phyloP scores from a whole-genome alignment of 192 early-diverging fungal species.

The Podila epicladia region DNA sequence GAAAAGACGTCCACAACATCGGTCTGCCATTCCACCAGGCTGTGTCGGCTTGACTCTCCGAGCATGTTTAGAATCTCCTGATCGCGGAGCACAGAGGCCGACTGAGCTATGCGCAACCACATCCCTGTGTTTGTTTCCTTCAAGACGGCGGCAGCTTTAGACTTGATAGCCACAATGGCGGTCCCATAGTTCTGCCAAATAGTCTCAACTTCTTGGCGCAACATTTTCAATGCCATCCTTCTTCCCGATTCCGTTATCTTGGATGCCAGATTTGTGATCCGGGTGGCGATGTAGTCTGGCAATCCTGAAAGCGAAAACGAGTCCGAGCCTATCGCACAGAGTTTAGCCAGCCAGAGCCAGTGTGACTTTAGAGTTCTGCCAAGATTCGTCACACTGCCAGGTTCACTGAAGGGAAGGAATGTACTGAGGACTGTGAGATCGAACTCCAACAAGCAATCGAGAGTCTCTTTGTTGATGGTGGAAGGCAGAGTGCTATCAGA shows the following conservation, averaged over 20 bases:
- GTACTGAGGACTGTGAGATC: slow-evolving; percentile 22
- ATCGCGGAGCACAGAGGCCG: background rate
- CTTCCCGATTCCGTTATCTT: background rate
- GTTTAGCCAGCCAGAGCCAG: slow-evolving; percentile 20
- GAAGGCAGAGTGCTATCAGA: background rate
- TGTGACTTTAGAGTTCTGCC: slow-evolving; percentile 4
- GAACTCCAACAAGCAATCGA: slow-evolving; percentile 11
- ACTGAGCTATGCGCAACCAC: slow-evolving; percentile 23
- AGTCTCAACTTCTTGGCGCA: slow-evolving; percentile 6
- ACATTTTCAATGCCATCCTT: background rate
- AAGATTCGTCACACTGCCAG: background rate
- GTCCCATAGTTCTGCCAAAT: slow-evolving; percentile 34
- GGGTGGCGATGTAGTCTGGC: background rate
- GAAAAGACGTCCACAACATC: slow-evolving; percentile 7
- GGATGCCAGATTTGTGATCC: background rate
- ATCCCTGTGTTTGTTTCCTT: slow-evolving; percentile 7
- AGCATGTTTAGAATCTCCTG: background rate
- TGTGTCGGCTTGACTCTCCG: background rate
- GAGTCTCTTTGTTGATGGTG: background rate
- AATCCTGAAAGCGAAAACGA: background rate
- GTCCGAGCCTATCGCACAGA: slow-evolving; percentile 18
- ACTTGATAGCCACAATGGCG: slow-evolving; percentile 2
- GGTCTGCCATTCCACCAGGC: slow-evolving; percentile 24
- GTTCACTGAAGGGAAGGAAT: slow-evolving; percentile 9
- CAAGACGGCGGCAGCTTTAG: background rate